A percentile compares a stretch with the other conserved stretches of the same genome.
These are phyloP conservation scores for Vanrija sp. DNA, from an alignment of 1,284 basidiomycete species.

Conservation along the genomic window DNA sequence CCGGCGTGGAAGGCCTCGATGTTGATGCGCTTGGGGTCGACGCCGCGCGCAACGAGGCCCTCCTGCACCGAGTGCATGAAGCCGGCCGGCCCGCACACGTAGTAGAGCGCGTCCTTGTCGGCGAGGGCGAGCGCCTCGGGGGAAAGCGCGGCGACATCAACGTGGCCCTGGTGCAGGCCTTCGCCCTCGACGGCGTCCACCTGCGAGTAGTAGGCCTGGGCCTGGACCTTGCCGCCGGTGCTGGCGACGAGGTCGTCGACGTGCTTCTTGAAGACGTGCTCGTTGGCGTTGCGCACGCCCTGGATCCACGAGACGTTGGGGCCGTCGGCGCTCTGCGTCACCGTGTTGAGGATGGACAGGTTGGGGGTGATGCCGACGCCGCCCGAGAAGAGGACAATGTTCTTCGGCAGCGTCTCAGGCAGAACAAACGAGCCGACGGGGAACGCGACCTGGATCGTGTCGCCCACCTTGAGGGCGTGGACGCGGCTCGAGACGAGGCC, in stretches of 20 bases:
- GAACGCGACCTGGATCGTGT: constrained; percentile 25
- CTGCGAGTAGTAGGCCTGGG: constrained; percentile 22
- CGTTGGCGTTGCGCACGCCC: constrained; percentile 6
- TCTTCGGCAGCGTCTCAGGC: constrained; percentile 18
- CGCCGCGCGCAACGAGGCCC: constrained; percentile 20
- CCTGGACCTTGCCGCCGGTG: constrained; percentile 19
- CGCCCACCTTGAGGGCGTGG: constrained; percentile 29
- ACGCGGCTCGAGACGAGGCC: constrained; percentile 18
- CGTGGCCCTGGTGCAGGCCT: constrained; percentile 9
- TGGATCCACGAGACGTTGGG: constrained; percentile 24
- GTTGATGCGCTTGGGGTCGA: constrained; percentile 23
- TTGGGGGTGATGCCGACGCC: constrained; percentile 39
- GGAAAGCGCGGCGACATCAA: constrained; percentile 17
- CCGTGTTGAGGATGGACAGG: constrained; percentile 35
- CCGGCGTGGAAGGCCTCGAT: constrained; percentile 34
- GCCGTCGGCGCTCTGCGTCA: neutral
- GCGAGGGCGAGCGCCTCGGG: constrained; percentile 20
- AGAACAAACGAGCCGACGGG: constrained; percentile 34
- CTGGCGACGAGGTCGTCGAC: constrained; percentile 12
- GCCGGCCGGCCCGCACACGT: constrained; percentile 30
- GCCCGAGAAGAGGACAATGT: constrained; percentile 37
- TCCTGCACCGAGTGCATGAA: constrained; percentile 26
- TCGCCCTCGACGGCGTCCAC: neutral
- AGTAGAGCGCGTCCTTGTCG: constrained; percentile 26
- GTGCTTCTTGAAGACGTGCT: constrained; percentile 19